Conservation (phyloP, 331 rosid species). For the Prunus yedoensis region DNA sequence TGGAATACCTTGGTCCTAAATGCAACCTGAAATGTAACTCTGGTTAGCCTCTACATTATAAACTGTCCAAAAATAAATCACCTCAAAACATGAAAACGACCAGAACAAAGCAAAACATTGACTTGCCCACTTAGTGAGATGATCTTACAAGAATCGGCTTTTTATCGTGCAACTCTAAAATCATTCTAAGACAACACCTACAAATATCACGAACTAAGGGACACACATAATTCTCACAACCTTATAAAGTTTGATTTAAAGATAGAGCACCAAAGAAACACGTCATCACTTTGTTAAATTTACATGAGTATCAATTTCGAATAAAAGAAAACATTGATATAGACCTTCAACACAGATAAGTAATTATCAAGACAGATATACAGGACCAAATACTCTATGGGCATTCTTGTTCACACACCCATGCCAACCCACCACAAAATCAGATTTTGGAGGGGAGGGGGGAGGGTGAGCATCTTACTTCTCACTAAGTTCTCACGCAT, state of each 20-base stretch:
- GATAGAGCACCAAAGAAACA: not conserved
- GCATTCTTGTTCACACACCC: not conserved
- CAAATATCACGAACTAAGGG: not conserved
- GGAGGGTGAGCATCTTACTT: no score
- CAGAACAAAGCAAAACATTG: no score
- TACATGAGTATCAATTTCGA: not conserved
- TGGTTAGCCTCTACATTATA: not conserved
- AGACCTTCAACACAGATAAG: not conserved
- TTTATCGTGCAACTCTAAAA: not conserved
- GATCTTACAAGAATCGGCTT: not conserved
- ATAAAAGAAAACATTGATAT: not conserved
- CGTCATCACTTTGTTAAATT: not conserved
- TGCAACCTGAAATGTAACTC: slow-evolving; percentile 64
- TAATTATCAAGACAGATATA: not conserved
- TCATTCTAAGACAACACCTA: not conserved
- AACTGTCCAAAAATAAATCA: not conserved
- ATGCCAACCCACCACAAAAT: not conserved
- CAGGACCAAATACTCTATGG: no score
- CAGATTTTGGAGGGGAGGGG: not conserved
- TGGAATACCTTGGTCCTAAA: slow-evolving; percentile 95
- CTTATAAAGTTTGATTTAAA: not conserved
- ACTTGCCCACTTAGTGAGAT: not conserved
- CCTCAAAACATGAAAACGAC: not conserved
- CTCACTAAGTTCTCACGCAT: no score
- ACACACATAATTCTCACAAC: not conserved